Evolutionary conservation across 2,329 filamentous ascomycete genomes (phyloP), one percentile per base, ranked within the genome.

Genomic region (Hortaea sp.): DNA sequence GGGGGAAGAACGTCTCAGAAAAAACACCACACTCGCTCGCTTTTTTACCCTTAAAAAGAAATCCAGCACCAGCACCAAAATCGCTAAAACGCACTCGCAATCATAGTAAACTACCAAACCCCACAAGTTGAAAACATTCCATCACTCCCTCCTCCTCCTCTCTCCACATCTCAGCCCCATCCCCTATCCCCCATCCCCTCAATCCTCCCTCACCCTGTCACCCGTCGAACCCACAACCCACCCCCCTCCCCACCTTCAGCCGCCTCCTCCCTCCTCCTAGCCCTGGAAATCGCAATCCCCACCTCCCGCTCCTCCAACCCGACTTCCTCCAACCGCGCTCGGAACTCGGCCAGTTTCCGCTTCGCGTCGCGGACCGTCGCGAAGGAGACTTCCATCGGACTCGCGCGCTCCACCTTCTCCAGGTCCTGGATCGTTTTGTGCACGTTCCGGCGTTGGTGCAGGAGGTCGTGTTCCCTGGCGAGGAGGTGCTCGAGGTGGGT

Each of bases 301-400:
- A 89, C 67, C 46, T 92, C 85, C 59, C 90, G 84, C 64, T 88
- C 83, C 63, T 90, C 81, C 52, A 80, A 75, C 64, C 79, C 77
- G 28, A 92, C 78, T 51, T 88, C 84, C 3, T 81, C 77, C 32
- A 90, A 72, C 62, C 89, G 84, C 43, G 67, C 66, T 48, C 76
- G 75, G 43, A 89, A 70, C 20, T 70, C 73, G 52, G 82, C 78
- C 0, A 92, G 79, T 60, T 84, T 87, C 57, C 66, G 70, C 59
- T 76, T 76, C 51, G 78, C 75, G 48, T 73, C 70, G 27, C 64
- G 80, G 73, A 49, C 61, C 56, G 64, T 78, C 35, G 72, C 66
- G 45, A 73, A 74, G 54, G 85, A 81, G 42, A 84, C 77, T 6
- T 79, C 74, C 56, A 81, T 82, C 29, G 80, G 77, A 59, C 85